Percentiles rank a stretch among this genome's conserved stretches.
These are phyloP conservation scores for Aspergillus carlsbadensis DNA, from an alignment of 495 filamentous ascomycete species.

Conservation along the genomic window DNA sequence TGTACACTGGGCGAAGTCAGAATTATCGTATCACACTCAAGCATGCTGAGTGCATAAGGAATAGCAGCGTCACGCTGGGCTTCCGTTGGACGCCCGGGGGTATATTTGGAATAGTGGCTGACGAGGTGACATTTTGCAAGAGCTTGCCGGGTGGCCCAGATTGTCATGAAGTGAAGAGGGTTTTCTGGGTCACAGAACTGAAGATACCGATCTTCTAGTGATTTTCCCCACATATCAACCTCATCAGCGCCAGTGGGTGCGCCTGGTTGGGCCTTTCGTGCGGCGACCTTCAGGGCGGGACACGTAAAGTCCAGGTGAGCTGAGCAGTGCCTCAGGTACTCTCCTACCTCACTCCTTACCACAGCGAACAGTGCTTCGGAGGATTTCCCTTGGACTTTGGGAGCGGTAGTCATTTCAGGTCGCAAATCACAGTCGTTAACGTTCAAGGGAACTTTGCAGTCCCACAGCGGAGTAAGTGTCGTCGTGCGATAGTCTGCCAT, in stretches of 20 bases:
- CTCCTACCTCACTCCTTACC: constrained; percentile 46
- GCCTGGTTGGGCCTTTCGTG: constrained; percentile 22
- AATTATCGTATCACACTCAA: constrained; percentile 51
- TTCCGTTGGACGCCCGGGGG: constrained; percentile 23
- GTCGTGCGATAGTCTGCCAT: constrained; percentile 35
- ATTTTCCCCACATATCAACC: constrained; percentile 38
- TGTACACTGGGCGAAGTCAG: constrained; percentile 41
- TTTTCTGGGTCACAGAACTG: constrained; percentile 45
- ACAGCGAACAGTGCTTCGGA: constrained; percentile 55
- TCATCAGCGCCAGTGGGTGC: constrained; percentile 22
- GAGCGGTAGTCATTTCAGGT: constrained; percentile 47
- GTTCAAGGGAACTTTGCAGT: constrained; percentile 54
- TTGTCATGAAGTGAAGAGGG: constrained; percentile 53
- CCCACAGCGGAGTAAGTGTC: constrained; percentile 51
- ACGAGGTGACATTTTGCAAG: constrained; percentile 48
- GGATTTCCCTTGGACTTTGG: constrained; percentile 29
- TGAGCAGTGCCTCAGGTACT: constrained; percentile 44
- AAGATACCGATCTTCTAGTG: constrained; percentile 49
- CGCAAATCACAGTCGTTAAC: constrained; percentile 56
- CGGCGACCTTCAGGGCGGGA: constrained; percentile 43
- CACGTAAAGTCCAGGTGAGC: constrained; percentile 53
- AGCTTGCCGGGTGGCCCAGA: constrained; percentile 45
- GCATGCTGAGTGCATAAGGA: constrained; percentile 40
- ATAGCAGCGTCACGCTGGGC: constrained; percentile 35
- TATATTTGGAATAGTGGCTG: constrained; percentile 41